Conservation (phyloP, 225 moss, liverwort and hornwort genomes). For the Lunularia cruciata region DNA sequence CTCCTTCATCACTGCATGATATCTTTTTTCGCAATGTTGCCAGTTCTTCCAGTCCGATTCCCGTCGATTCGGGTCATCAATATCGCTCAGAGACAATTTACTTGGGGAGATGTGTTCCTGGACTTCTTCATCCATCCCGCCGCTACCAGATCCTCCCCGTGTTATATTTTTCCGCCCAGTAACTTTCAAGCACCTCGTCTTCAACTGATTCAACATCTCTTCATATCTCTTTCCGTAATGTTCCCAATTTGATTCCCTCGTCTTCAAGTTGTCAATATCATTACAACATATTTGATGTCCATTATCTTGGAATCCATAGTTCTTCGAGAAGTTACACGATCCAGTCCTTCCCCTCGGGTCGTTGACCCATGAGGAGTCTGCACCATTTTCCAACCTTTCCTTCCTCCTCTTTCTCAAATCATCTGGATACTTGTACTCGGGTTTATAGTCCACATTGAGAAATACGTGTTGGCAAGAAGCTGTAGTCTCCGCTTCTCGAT, state of each 20-base stretch:
- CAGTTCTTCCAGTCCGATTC: conserved; percentile 4
- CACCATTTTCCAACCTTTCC: not conserved
- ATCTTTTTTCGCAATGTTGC: conserved; percentile 6
- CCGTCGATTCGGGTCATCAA: not conserved
- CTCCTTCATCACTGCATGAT: not conserved
- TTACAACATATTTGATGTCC: not conserved
- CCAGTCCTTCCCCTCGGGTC: too few relatives aligned
- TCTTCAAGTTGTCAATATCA: not conserved
- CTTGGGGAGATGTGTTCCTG: not conserved
- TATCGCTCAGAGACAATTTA: too few relatives aligned
- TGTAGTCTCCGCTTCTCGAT: not conserved
- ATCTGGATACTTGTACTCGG: not conserved
- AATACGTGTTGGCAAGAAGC: conserved; percentile 6
- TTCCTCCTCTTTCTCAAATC: conserved; percentile 4
- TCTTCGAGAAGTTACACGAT: too few relatives aligned
- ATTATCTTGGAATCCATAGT: too few relatives aligned
- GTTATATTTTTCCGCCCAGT: not conserved
- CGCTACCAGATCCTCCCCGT: too few relatives aligned
- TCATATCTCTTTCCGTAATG: conserved; percentile 7
- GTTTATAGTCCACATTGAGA: not conserved
- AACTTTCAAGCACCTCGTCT: not conserved
- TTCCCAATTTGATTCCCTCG: not conserved
- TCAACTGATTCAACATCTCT: not conserved
- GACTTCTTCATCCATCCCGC: not conserved
- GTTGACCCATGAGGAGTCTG: too few relatives aligned